phyloP scores from a whole-genome alignment of 345 rosid genomes.

The Eutrema yunnanense region DNA sequence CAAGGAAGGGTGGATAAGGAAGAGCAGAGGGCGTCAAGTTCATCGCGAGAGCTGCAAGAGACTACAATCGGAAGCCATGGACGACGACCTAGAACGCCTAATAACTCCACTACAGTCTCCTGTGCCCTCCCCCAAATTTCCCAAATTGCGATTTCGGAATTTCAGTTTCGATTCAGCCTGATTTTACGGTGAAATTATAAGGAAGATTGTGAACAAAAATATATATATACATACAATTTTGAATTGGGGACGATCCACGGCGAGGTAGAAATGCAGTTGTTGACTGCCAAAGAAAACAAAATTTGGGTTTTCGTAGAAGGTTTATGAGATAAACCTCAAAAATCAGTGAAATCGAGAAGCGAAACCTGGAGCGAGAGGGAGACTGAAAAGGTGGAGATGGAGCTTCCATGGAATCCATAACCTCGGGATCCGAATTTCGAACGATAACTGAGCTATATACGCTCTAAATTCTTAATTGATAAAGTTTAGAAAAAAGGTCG shows the following conservation, averaged over 20 bases:
- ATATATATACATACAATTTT: constrained; percentile 47
- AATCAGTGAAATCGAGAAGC: not conserved
- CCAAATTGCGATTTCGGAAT: not conserved
- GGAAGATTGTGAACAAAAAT: not conserved
- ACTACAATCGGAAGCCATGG: constrained; percentile 68
- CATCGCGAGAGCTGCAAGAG: constrained; percentile 90
- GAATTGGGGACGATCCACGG: constrained; percentile 82
- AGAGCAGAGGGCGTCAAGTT: constrained; percentile 81
- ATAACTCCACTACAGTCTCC: constrained; percentile 71
- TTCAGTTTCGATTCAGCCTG: not conserved
- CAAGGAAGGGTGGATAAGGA: constrained; percentile 65
- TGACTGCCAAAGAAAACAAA: constrained; percentile 36
- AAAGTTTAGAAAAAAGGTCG: not conserved
- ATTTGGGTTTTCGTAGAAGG: not conserved
- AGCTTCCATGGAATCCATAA: constrained; percentile 35
- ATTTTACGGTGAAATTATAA: not conserved
- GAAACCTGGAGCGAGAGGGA: constrained; percentile 33
- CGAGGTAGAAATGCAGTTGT: constrained; percentile 71
- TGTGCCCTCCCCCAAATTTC: constrained; percentile 7
- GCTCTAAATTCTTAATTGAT: not conserved
- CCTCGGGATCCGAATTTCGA: not conserved
- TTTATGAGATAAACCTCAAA: not conserved
- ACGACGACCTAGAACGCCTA: constrained; percentile 62
- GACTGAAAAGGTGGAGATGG: constrained; percentile 32
- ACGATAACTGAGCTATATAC: not conserved